Base-by-base conservation (phyloP, 306 rosid genomes). In the Vigna hirtella region DNA sequence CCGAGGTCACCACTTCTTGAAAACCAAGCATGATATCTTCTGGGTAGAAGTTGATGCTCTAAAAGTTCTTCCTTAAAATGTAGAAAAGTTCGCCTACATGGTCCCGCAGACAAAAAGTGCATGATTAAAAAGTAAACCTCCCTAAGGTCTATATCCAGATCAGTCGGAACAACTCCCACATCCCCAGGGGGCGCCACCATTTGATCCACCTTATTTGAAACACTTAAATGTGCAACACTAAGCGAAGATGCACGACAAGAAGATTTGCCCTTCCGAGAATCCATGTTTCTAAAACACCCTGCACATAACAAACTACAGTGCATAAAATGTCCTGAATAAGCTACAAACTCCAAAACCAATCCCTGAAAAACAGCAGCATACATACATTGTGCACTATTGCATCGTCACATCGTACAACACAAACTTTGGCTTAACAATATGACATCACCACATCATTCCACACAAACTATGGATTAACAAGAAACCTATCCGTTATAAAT, bases 1-100 rank as follows among this genome's bases (percentile, higher is more conserved):
- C 80, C 71, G 34, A 48, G 52, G 26, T 71, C 72, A 22, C 89
- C 88, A 73, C 81, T 87, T 74, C 97, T 86, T 66, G 97, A 93
- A 93, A 77, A 93, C 94, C 91, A 84, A 76, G 97, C 90, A 88
- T 93, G 98, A 87, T 91, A 91, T 81, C 98, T 89, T 89, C 98
- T 88, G 67, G 98, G 98, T 9, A 93, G 86, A 74, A 93, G 98
- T 79, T 81, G 91, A 80, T 91, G 88, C 73, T 93, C 93, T 66
- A 89, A 63, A 85, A 93, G 93, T 80, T 93, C 98, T 78, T 80
- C 84, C 82, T 84, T 79, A 67, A 93, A 78, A 74, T 89, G 91
- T 68, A 71, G 70, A 70, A 85, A 89, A 83, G 91, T 84, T 85
- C 78, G 87, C 86, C 74, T 87, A 82, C 91, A 93, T 72, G 98